Conservation (phyloP, 352 stramenopile genomes). For the Plasmopara muralis region DNA sequence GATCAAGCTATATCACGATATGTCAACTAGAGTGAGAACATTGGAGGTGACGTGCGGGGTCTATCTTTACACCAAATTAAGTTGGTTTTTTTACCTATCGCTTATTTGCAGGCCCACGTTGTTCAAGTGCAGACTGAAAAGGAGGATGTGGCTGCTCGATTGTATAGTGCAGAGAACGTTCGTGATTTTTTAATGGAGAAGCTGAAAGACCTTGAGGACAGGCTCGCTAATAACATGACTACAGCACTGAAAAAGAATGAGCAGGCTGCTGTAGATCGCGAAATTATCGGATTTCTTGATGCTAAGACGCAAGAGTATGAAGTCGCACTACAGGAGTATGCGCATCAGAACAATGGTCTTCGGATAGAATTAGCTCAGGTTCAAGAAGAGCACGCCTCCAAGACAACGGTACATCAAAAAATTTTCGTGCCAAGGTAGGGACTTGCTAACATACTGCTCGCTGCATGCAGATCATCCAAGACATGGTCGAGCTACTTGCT, state of each 20-base stretch:
- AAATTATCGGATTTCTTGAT: slow-evolving; percentile 82
- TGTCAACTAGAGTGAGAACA: slow-evolving; percentile 68
- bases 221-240: slow-evolving; percentile 47
- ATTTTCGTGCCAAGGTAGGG: no score
- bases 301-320: slow-evolving; percentile 75
- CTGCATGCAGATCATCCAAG: slow-evolving; percentile 57
- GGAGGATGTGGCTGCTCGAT: slow-evolving; percentile 58
- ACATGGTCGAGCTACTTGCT: slow-evolving; percentile 68
- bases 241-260: slow-evolving; percentile 53
- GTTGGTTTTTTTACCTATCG: background rate
- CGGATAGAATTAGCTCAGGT: slow-evolving; percentile 37
- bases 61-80: background rate
- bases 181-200: slow-evolving; percentile 84
- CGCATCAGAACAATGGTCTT: slow-evolving; percentile 49
- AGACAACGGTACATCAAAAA: slow-evolving; percentile 36
- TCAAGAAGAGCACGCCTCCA: slow-evolving; percentile 47
- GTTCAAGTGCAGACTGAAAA: slow-evolving; percentile 68
- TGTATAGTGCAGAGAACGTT: slow-evolving; percentile 73
- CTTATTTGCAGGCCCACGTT: slow-evolving; percentile 36
- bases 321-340: slow-evolving; percentile 40
- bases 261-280: slow-evolving; percentile 56
- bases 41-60: slow-evolving; percentile 38
- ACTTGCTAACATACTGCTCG: background rate
- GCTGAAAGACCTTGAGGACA: slow-evolving; percentile 70
- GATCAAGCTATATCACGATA: slow-evolving; percentile 81